Conservation (phyloP, 2,329 filamentous ascomycete genomes). For the Albifimbria verrucaria region DNA sequence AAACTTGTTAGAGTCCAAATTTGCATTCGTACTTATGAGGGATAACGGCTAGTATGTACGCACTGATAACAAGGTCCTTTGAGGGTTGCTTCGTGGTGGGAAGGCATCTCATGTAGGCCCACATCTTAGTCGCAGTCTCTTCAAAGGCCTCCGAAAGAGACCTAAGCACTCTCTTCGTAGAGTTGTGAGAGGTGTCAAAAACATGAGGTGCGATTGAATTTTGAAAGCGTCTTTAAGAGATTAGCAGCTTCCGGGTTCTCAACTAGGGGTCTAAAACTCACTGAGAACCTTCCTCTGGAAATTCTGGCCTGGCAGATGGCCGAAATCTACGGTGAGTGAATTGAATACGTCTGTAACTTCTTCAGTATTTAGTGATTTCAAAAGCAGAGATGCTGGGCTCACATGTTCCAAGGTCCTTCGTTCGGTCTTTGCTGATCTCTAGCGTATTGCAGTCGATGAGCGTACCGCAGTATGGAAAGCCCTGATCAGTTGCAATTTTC, state of each 20-base stretch:
- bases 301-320: conserved; percentile 67
- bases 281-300: conserved; percentile 78
- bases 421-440: conserved; percentile 67
- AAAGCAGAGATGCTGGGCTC: no score
- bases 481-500: conserved; percentile 33
- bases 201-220: conserved; percentile 80
- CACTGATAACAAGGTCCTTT: conserved; percentile 60
- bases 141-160: conserved; percentile 74
- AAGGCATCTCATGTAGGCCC: conserved; percentile 60
- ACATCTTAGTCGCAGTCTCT: conserved; percentile 76
- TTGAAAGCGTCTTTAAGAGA: conserved; percentile 61
- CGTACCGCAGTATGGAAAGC: conserved; percentile 89
- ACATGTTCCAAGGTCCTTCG: conserved; percentile 49
- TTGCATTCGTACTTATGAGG: no score
- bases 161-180: conserved; percentile 60
- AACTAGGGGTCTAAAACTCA: conserved; percentile 32
- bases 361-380: no score
- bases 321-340: conserved; percentile 75
- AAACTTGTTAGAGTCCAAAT: no score
- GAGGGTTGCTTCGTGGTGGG: conserved; percentile 53
- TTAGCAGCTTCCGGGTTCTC: not conserved
- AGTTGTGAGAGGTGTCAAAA: conserved; percentile 79
- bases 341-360: conserved; percentile 48
- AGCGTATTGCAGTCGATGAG: conserved; percentile 72
- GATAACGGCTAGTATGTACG: conserved; percentile 23